phyloP scores from a whole-genome alignment of 2,329 filamentous ascomycete species.

The Teratosphaeria epicoccoides region DNA sequence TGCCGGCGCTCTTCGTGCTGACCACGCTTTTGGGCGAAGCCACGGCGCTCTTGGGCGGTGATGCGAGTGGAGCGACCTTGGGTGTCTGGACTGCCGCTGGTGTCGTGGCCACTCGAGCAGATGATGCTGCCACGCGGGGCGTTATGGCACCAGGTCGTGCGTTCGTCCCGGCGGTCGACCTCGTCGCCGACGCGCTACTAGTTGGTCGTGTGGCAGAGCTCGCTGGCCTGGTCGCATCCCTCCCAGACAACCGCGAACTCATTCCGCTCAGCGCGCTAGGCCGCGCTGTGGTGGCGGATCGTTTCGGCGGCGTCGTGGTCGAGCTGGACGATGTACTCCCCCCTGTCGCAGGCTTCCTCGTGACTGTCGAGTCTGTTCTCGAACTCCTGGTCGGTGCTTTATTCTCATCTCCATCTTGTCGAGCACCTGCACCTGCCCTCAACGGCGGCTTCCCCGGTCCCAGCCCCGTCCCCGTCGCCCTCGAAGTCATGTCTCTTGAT shows the following conservation, averaged over 20 bases:
- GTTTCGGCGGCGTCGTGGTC: constrained; percentile 2
- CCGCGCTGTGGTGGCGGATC: constrained; percentile 4
- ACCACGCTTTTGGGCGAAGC: not conserved
- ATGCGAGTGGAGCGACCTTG: not conserved
- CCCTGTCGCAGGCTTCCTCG: constrained; percentile 5
- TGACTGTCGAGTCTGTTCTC: constrained; percentile 1
- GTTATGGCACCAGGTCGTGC: not conserved
- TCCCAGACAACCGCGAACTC: not conserved
- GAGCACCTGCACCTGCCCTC: not conserved
- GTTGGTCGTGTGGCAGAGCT: not conserved
- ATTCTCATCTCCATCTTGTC: constrained; percentile 5
- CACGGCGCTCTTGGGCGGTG: not conserved
- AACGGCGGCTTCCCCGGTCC: not conserved
- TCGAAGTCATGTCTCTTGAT: not conserved
- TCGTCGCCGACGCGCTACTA: not conserved
- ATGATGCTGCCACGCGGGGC: not conserved
- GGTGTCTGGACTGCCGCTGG: not conserved
- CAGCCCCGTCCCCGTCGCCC: not conserved
- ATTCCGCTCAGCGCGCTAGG: constrained; percentile 1
- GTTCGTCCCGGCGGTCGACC: not conserved
- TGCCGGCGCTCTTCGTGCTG: constrained; percentile 7
- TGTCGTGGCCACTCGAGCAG: not conserved
- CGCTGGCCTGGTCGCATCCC: not conserved
- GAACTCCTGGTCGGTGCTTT: constrained; percentile 6
- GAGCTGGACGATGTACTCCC: constrained; percentile 2